Conservation (phyloP, 2,329 filamentous ascomycete genomes). For the Xylariales sp. region DNA sequence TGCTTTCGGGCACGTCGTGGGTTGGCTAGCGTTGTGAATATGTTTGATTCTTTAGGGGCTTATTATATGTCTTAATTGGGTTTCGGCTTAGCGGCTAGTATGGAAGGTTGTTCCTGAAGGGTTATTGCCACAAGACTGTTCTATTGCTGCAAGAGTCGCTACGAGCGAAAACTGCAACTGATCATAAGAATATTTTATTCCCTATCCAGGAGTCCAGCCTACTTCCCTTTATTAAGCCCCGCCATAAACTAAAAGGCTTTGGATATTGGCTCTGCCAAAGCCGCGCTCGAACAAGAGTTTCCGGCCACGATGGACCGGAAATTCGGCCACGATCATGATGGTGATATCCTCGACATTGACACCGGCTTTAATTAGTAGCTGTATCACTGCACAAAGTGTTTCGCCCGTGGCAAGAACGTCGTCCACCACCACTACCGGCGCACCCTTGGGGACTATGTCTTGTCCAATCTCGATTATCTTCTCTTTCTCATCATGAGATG, state of each 20-base stretch:
- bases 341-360: constrained; percentile 55
- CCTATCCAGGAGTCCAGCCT: neutral
- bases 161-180: too few relatives aligned
- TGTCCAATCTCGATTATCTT: constrained; percentile 61
- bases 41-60: too few relatives aligned
- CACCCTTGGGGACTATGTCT: constrained; percentile 54
- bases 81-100: too few relatives aligned
- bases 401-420: constrained; percentile 68
- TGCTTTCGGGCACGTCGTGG: too few relatives aligned
- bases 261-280: constrained; percentile 62
- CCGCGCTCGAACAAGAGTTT: constrained; percentile 57
- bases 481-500: constrained; percentile 42
- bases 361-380: constrained; percentile 58
- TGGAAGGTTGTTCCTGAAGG: too few relatives aligned
- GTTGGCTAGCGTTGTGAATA: too few relatives aligned
- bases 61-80: too few relatives aligned
- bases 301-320: constrained; percentile 65
- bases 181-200: neutral
- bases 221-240: constrained; percentile 49
- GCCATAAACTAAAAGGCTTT: constrained; percentile 65
- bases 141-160: too few relatives aligned
- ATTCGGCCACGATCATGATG: constrained; percentile 68
- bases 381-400: constrained; percentile 65
- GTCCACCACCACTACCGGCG: constrained; percentile 66
- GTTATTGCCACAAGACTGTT: too few relatives aligned